Base-by-base conservation (phyloP, 495 filamentous ascomycete genomes). In the Melanomma pulvis-pyrius region DNA sequence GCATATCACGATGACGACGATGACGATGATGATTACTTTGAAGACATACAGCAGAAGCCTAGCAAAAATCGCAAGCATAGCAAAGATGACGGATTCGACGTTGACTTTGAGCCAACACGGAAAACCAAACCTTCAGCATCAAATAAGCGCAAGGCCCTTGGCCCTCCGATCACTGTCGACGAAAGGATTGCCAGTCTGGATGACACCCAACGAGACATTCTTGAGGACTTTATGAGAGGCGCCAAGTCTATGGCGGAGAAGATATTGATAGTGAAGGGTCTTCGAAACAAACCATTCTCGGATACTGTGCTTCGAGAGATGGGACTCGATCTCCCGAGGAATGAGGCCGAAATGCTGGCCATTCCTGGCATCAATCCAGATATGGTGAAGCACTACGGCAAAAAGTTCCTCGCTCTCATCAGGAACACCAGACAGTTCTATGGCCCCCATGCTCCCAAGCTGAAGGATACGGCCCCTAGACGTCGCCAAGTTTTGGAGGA, bases 281-380 rank as follows among this genome's bases (percentile, higher is more conserved):
- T 91, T 21, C 85, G 88, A 12, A 81, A 78, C 19, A 78, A 83
- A 53, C 88, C 90, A 1, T 98, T 98, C 74, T 87, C 88, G 0
- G 92, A 97, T 70, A 82, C 81, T 28, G 80, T 91, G 1, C 79
- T 96, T 55, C 87, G 92, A 26, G 87, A 91, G 71, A 96, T 98
- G 88, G 91, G 86, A 5, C 89, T 96, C 44, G 71, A 79, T 29
- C 92, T 90, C 49, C 88, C 93, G 66, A 88, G 83, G 70, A 78
- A 74, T 32, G 62, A 78, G 41, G 78, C 78, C 2, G 79, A 88
- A 61, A 86, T 98, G 82, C 77, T 77, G 36, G 71, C 75, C 4
- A 91, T 97, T 60, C 84, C 82, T 0, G 85, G 84, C 13, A 89
- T 96, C 58, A 86, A 91, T 54, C 67, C 75, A 11, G 86, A 91